Conservation (phyloP, 306 rosid genomes). For the Elaeagnus macrophylla region DNA sequence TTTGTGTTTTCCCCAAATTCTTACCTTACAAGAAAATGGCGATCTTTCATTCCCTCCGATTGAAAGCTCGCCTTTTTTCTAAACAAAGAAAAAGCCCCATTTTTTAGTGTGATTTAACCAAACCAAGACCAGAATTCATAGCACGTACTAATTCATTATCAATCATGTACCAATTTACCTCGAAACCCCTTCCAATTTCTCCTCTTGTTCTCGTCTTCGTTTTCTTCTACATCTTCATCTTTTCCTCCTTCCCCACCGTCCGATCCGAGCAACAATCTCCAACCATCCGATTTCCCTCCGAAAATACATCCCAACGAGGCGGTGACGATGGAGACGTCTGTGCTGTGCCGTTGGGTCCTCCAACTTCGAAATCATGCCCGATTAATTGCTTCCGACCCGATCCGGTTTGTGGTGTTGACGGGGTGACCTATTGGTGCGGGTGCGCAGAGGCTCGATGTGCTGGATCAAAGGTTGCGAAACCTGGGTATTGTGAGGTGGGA, state of each 20-base stretch:
- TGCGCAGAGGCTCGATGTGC: constrained; percentile 78
- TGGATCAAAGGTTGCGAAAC: constrained; percentile 47
- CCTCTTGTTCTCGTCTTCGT: constrained; percentile 2
- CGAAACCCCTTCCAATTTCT: constrained; percentile 16
- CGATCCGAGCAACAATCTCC: constrained; percentile 25
- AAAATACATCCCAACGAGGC: constrained; percentile 1
- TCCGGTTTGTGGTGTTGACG: constrained; percentile 86
- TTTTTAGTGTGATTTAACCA: too few species aligned
- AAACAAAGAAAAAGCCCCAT: too few species aligned
- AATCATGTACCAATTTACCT: constrained; percentile 23
- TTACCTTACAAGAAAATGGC: background rate
- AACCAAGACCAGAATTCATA: background rate
- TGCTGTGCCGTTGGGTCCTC: constrained; percentile 13
- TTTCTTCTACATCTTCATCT: constrained; percentile 15
- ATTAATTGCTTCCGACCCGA: constrained; percentile 68
- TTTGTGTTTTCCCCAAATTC: background rate
- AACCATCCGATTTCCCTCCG: constrained; percentile 36
- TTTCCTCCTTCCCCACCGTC: constrained; percentile 23
- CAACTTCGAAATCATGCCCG: constrained; percentile 39
- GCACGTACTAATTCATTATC: background rate
- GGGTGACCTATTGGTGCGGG: constrained; percentile 91
- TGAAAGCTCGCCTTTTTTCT: constrained; percentile 30
- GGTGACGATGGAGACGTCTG: constrained; percentile 28
- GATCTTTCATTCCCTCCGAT: constrained; percentile 1
- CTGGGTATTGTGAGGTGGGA: constrained; percentile 75